These are phyloP conservation scores for Epichloe coenophiala DNA, from an alignment of 2,329 filamentous ascomycete species.

Conservation along the genomic window DNA sequence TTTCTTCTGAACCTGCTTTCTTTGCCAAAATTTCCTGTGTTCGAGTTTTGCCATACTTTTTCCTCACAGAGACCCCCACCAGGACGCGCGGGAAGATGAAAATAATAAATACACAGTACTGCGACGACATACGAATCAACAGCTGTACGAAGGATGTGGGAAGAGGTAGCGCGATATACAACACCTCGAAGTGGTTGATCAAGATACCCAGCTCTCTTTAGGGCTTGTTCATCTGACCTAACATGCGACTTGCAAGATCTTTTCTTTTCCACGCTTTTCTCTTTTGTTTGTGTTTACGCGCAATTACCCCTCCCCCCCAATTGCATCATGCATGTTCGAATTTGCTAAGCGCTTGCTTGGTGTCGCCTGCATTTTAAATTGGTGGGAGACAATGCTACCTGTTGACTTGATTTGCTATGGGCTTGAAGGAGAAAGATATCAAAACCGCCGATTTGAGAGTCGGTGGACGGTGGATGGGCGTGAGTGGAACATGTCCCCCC, in stretches of 20 bases:
- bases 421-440: background rate
- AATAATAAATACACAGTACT: background rate
- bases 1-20: constrained; percentile 7
- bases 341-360: background rate
- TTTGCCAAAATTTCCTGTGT: constrained; percentile 4
- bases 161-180: constrained; percentile 6
- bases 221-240: constrained; percentile 22
- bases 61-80: background rate
- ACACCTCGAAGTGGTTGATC: constrained; percentile 17
- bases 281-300: constrained; percentile 5
- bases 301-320: background rate
- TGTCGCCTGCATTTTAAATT: background rate
- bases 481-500: background rate
- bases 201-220: constrained; percentile 27
- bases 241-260: constrained; percentile 4
- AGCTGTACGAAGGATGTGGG: background rate
- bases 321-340: background rate
- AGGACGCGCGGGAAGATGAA: background rate
- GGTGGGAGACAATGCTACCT: background rate
- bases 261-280: constrained; percentile 6
- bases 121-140: background rate
- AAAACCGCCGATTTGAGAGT: background rate
- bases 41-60: background rate
- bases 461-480: background rate
- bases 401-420: background rate